Evolutionary conservation across 164 flowering plant genomes (phyloP), one percentile per base, ranked within the genome.

Genomic region (Nymphaea thermarum): DNA sequence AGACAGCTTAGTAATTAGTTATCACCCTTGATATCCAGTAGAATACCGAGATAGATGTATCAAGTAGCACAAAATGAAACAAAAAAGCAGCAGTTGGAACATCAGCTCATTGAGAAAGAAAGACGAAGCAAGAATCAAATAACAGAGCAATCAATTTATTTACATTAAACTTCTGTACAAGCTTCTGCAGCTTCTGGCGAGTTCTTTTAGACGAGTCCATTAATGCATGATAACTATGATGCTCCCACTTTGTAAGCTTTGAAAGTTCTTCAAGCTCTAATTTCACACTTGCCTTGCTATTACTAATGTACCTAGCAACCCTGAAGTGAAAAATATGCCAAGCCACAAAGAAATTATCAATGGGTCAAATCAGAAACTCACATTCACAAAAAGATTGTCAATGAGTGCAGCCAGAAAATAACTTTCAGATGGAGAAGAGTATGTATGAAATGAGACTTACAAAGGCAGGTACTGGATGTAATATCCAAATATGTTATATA

Each of bases 211-310:
- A 79, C 67, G 72, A 79, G 44, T 88, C 95, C 6, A 83, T 67
- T 45, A 85, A 77, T 60, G 80, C 45, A 42, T 71, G 68, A 67
- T 70, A 81, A 42, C 83, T 86, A 65, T 65, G 43, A 45, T 78
- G 86, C n/a, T 89, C 93, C 97, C 97, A 94, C 12, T 75, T 72
- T 69, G 83, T 84, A 17, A 91, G 80, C 80, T 90, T 91, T 73
- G 83, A 18, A 59, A 80, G 72, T 45, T 88, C 87, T 72, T 81
- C 82, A 75, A 91, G 51, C 55, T 94, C 89, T 60, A 14, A 68
- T 75, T 81, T 89, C 63, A 84, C 77, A 42, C 60, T 80, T 74
- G 59, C 85, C 73, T 85, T 81, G 69, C 61, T 77, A 61, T 71
- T 63, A 66, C 77, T 81, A 12, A 86, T 75, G 61, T 85, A 82